Conservation (phyloP, 305 asterid genomes). For the Petunia hybrid region DNA sequence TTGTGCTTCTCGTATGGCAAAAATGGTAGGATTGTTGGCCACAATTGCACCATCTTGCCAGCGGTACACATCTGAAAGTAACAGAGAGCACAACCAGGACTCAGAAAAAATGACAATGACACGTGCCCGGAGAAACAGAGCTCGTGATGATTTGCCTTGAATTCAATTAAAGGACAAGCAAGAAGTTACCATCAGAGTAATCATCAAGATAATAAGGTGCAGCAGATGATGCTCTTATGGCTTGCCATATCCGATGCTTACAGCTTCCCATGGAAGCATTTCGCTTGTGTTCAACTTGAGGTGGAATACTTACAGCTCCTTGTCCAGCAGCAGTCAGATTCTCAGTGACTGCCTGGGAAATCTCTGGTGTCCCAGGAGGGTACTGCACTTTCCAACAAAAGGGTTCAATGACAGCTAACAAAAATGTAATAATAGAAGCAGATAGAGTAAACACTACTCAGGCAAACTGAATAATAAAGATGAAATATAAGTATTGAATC, state of each 20-base stretch:
- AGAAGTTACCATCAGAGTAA: slow-evolving; percentile 84
- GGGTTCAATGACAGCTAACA: slow-evolving; percentile 29
- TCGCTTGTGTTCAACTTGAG: slow-evolving; percentile 84
- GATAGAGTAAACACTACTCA: slow-evolving; percentile 26
- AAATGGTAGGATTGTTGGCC: slow-evolving; percentile 97
- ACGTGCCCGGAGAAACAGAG: background rate
- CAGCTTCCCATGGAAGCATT: slow-evolving; percentile 97
- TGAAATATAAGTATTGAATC: background rate
- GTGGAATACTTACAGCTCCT: slow-evolving; percentile 74
- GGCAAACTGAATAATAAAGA: background rate
- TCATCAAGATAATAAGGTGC: slow-evolving; percentile 99
- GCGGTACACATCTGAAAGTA: slow-evolving; percentile 71
- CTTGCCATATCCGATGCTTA: slow-evolving; percentile 96
- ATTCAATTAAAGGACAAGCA: slow-evolving; percentile 25
- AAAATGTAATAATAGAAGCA: background rate
- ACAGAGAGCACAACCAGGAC: background rate
- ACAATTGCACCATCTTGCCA: slow-evolving; percentile 99
- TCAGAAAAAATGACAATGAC: slow-evolving; percentile 15
- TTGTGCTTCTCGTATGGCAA: slow-evolving; percentile 95
- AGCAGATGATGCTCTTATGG: slow-evolving; percentile 99
- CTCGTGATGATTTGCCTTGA: slow-evolving; percentile 4
- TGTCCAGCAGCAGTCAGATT: slow-evolving; percentile 66
- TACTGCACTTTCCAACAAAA: slow-evolving; percentile 61
- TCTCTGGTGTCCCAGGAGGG: slow-evolving; percentile 97
- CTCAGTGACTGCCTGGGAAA: slow-evolving; percentile 71